Evolutionary conservation across 768 basidiomycete genomes (phyloP), one percentile per base, ranked within the genome.

Genomic region (Dentipellis fragilis): DNA sequence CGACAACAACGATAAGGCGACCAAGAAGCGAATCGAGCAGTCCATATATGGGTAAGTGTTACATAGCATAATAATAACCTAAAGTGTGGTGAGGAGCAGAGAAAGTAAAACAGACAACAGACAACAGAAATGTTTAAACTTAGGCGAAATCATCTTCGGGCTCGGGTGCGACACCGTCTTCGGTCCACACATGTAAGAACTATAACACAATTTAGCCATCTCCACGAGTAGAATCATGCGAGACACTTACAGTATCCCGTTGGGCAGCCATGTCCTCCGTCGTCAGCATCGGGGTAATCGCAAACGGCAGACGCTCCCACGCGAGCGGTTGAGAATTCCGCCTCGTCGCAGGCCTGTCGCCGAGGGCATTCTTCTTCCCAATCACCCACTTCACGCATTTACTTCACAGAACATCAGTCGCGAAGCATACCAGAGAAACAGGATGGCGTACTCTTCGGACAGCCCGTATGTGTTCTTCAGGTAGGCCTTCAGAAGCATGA

Each of bases 321-420:
- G 79, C 75, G 39, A 92, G 79, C 6, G 79, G 78, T 40, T 74
- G 70, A 2, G 84, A 80, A 60, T 79, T 77, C 23, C 81, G 80
- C 62, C 80, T 83, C 2, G 73, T 67, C 4, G 84, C 89, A 12
- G 87, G 78, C 64, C 84, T 89, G 68, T 99, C 95, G 1, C 94
- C 94, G 2, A 87, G 67, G 0, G 89, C 82, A 54, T 83, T 90
- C 71, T 97, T 97, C 78, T 97, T 98, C 17, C 87, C 87, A 4
- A 84, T 69, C 4, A 84, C 78, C 65, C 89, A 96, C 69, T 93
- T 97, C 48, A 78, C 75, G 61, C 93, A 93, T 88, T 96, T 98
- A 46, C 93, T 96, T 46, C 54, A 19, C 54, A 35, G 49, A 52
- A 42, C 55, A 35, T 38, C 40, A 35, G 19, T 6, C 36, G 51